Conservation (phyloP, 1,139 yeast genomes). For the Hyphopichia burtonii region DNA sequence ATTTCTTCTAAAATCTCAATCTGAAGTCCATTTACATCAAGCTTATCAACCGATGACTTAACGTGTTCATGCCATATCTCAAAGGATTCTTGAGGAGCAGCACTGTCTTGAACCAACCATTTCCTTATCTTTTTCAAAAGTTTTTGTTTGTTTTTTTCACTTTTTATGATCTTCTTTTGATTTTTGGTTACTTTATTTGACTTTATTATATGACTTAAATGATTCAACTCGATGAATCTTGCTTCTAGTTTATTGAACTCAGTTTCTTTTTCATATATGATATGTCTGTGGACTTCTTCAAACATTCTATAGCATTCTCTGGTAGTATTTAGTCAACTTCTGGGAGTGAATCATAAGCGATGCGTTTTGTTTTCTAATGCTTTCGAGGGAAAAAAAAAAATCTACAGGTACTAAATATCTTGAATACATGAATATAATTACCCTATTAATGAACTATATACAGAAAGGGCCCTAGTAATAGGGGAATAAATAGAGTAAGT, state of each 20-base stretch:
- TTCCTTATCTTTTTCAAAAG: slow-evolving; percentile 14
- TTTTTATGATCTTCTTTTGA: slow-evolving; percentile 11
- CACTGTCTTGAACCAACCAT: slow-evolving; percentile 11
- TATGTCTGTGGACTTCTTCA: background rate
- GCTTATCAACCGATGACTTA: background rate
- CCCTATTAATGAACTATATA: slow-evolving; percentile 3
- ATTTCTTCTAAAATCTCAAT: background rate
- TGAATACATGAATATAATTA: background rate
- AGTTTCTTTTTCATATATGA: background rate
- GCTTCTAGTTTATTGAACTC: background rate
- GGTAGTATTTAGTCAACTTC: too few species aligned
- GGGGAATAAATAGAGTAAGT: background rate
- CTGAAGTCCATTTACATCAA: background rate
- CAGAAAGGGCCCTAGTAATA: background rate
- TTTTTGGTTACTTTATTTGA: slow-evolving; percentile 8
- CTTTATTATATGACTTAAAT: slow-evolving; percentile 12
- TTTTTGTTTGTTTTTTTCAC: slow-evolving; percentile 12
- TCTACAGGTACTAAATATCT: background rate
- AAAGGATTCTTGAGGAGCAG: slow-evolving; percentile 36
- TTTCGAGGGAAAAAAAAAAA: background rate
- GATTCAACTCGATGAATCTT: slow-evolving; percentile 19
- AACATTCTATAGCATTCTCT: background rate
- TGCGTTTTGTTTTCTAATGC: too few species aligned
- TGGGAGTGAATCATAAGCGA: too few species aligned
- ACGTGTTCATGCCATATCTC: slow-evolving; percentile 34